Evolutionary conservation across 2,329 filamentous ascomycete genomes (phyloP).

Genomic region (Akanthomyces uredinophilus): DNA sequence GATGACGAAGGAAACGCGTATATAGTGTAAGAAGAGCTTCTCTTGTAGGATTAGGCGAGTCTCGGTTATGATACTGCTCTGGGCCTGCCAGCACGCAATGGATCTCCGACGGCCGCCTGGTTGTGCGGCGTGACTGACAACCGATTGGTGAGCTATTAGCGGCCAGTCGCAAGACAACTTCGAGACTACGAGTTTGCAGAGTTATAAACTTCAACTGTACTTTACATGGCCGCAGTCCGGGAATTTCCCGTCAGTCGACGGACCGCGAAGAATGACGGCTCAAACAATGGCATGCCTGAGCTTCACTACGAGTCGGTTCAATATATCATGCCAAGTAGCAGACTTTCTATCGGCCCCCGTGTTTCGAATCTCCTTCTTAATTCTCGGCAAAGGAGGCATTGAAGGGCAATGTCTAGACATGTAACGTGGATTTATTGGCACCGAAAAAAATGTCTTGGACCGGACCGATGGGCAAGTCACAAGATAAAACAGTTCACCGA

Average conservation of each 20-base stretch:
- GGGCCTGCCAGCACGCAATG: too few species aligned
- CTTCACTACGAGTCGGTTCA: neutral
- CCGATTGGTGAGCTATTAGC: too few species aligned
- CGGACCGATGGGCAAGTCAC: slow-evolving; percentile 2
- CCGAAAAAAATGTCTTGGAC: slow-evolving; percentile 1
- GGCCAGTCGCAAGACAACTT: neutral
- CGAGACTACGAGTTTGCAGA: neutral
- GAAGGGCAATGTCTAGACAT: neutral
- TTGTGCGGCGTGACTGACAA: too few species aligned
- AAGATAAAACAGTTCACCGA: neutral
- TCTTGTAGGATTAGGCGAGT: too few species aligned
- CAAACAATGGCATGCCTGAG: neutral
- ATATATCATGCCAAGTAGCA: neutral
- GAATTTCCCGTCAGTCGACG: too few species aligned
- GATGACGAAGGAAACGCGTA: too few species aligned
- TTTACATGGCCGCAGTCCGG: too few species aligned
- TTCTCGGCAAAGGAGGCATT: neutral
- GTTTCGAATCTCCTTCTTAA: neutral
- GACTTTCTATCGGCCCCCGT: neutral
- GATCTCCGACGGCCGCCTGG: too few species aligned
- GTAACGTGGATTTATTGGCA: neutral
- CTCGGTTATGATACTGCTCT: too few species aligned
- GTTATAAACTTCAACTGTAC: too few species aligned
- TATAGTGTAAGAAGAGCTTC: too few species aligned
- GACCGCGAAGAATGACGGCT: neutral